Evolutionary conservation across 495 filamentous ascomycete genomes (phyloP).

Genomic region (Hypoxylon fuscum): DNA sequence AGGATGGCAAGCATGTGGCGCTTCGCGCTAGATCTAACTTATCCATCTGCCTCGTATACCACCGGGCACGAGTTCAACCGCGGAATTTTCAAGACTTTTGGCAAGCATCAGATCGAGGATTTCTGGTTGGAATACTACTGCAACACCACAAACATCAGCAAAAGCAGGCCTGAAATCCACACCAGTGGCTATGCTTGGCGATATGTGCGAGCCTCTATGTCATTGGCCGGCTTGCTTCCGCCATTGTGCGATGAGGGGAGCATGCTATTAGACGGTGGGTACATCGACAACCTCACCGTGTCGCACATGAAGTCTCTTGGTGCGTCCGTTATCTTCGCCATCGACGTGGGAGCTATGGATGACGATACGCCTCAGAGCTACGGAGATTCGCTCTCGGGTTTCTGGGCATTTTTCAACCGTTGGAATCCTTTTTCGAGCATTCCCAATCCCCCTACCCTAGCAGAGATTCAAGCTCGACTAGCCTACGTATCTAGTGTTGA

Average conservation of each 20-base stretch:
- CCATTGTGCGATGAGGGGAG: slow-evolving; percentile 95
- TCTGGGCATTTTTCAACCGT: slow-evolving; percentile 91
- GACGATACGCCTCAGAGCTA: slow-evolving; percentile 90
- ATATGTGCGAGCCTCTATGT: slow-evolving; percentile 96
- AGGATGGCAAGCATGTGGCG: slow-evolving; percentile 98
- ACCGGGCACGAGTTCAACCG: slow-evolving; percentile 99
- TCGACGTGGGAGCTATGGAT: slow-evolving; percentile 92
- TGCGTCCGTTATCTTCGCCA: slow-evolving; percentile 91
- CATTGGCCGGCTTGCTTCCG: slow-evolving; percentile 87
- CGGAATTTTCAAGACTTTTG: slow-evolving; percentile 98
- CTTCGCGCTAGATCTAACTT: slow-evolving; percentile 94
- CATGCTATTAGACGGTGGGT: slow-evolving; percentile 96
- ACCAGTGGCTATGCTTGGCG: slow-evolving; percentile 96
- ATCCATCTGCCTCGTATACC: slow-evolving; percentile 93
- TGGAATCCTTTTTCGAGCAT: slow-evolving; percentile 93
- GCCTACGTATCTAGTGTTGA: slow-evolving; percentile 95
- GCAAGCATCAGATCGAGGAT: slow-evolving; percentile 95
- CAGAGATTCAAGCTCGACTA: slow-evolving; percentile 92
- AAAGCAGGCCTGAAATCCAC: slow-evolving; percentile 87
- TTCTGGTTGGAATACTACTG: slow-evolving; percentile 99
- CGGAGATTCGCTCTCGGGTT: slow-evolving; percentile 92
- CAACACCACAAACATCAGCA: slow-evolving; percentile 97
- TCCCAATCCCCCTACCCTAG: slow-evolving; percentile 92
- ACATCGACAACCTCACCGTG: slow-evolving; percentile 96
- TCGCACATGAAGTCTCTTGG: slow-evolving; percentile 96